A percentile compares a stretch with the other conserved stretches of the same genome.
These are phyloP conservation scores for Populus hybrid DNA, from an alignment of 441 rosid genomes.

Conservation along the genomic window DNA sequence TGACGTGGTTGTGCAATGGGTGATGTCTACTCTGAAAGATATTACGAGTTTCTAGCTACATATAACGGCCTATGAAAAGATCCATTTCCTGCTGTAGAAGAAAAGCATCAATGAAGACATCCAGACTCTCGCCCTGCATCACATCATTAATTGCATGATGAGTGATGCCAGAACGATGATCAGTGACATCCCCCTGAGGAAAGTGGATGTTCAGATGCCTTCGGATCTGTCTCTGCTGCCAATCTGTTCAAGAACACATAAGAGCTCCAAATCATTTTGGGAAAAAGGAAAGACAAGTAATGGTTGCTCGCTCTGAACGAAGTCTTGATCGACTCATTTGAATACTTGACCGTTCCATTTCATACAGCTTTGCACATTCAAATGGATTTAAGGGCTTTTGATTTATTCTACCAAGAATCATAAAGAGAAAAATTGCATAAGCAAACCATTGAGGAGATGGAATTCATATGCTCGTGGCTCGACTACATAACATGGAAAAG, in stretches of 20 bases:
- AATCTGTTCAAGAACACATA: conserved; percentile 50
- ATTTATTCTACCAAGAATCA: conserved; percentile 59
- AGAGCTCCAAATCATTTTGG: conserved; percentile 16
- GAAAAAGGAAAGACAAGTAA: conserved; percentile 2
- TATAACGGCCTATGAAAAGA: conserved; percentile 42
- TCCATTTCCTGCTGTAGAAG: conserved; percentile 92
- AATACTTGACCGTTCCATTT: conserved; percentile 79
- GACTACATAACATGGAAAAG: neutral
- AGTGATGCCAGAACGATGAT: conserved; percentile 86
- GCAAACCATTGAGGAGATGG: neutral
- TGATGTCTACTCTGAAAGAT: neutral
- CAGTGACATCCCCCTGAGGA: conserved; percentile 89
- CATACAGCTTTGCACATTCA: conserved; percentile 83
- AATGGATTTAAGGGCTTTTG: conserved; percentile 61
- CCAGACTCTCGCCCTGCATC: conserved; percentile 82
- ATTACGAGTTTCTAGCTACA: too few relatives aligned
- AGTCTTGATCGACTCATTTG: conserved; percentile 70
- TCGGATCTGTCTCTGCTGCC: conserved; percentile 95
- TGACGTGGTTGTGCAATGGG: neutral
- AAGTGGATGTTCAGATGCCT: conserved; percentile 86
- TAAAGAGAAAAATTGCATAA: conserved; percentile 3
- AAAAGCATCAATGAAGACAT: conserved; percentile 74
- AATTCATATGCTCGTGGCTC: neutral
- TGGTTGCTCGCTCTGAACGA: conserved; percentile 52
- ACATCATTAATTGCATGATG: conserved; percentile 74